phyloP scores from a whole-genome alignment of 2,329 filamentous ascomycete genomes.

The Colletotrichum acutatum region DNA sequence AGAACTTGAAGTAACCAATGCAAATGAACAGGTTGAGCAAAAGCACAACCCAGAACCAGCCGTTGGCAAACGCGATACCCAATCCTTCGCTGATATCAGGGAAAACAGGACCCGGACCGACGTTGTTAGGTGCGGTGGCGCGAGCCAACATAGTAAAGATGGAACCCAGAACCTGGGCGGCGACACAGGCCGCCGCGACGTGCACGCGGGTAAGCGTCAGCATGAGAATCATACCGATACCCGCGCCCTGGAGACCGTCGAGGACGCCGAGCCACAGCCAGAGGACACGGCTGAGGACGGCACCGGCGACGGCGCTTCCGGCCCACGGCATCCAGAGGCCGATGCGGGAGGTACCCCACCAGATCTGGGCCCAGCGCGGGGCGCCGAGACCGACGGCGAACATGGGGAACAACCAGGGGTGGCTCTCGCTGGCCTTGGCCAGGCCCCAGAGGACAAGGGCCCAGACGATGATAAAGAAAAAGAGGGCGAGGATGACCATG shows the following conservation, averaged over 20 bases:
- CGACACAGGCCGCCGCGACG: constrained; percentile 70
- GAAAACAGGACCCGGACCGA: constrained; percentile 71
- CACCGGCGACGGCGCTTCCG: constrained; percentile 63
- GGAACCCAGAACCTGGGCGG: constrained; percentile 71
- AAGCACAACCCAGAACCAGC: constrained; percentile 72
- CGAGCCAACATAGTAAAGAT: constrained; percentile 71
- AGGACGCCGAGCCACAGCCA: constrained; percentile 77
- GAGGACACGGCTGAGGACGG: constrained; percentile 58
- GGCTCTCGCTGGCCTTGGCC: constrained; percentile 64
- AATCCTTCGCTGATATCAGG: constrained; percentile 66
- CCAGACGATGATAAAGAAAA: constrained; percentile 69
- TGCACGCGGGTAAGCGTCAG: constrained; percentile 74
- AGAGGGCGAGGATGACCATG: constrained; percentile 65
- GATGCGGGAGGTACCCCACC: constrained; percentile 71
- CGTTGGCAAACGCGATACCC: constrained; percentile 56
- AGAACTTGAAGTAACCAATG: constrained; percentile 66
- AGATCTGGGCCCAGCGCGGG: constrained; percentile 75
- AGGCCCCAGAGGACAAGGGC: constrained; percentile 61
- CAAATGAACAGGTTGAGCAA: constrained; percentile 67
- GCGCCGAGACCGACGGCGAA: constrained; percentile 75
- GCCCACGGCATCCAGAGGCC: constrained; percentile 73
- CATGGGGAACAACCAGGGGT: constrained; percentile 75
- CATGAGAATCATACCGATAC: constrained; percentile 75
- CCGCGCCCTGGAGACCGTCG: constrained; percentile 73
- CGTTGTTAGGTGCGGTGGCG: constrained; percentile 68